Evolutionary conservation across 192 early-diverging fungal species (phyloP).

Genomic region (Podila horticola): DNA sequence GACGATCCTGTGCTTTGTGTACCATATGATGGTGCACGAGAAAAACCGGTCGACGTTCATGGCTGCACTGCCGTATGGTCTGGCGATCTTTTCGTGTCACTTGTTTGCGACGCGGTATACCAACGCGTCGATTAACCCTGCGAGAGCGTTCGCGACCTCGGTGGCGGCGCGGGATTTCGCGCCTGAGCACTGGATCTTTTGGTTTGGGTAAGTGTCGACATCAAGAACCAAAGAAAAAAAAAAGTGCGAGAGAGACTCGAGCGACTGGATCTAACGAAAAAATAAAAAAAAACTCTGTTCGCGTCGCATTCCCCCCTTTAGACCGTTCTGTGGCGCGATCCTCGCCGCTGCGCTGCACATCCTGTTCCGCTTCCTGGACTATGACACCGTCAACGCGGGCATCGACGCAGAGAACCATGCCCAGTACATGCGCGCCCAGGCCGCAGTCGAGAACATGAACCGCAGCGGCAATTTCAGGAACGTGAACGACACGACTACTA

Average conservation of each 20-base stretch:
- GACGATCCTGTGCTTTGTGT: slow-evolving; percentile 34
- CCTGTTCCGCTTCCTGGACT: slow-evolving; percentile 45
- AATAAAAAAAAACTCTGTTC: background rate
- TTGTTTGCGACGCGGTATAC: slow-evolving; percentile 44
- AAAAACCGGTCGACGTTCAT: slow-evolving; percentile 51
- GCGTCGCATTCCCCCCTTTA: background rate
- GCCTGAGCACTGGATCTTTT: slow-evolving; percentile 70
- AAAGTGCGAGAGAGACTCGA: background rate
- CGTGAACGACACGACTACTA: background rate
- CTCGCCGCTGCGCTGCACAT: slow-evolving; percentile 26
- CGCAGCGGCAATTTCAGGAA: background rate
- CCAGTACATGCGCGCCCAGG: slow-evolving; percentile 26
- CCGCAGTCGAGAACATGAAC: slow-evolving; percentile 1
- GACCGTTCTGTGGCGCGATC: slow-evolving; percentile 35
- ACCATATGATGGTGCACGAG: slow-evolving; percentile 41
- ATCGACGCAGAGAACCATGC: slow-evolving; percentile 37
- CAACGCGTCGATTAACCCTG: slow-evolving; percentile 75
- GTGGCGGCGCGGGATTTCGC: slow-evolving; percentile 60
- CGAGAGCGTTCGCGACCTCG: slow-evolving; percentile 70
- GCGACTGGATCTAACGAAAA: background rate
- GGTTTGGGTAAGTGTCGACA: slow-evolving; percentile 55
- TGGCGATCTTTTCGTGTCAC: slow-evolving; percentile 26
- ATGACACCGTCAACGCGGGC: slow-evolving; percentile 21
- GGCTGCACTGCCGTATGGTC: slow-evolving; percentile 30
- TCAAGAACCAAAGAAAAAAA: background rate